Percentiles rank a stretch among this genome's conserved stretches.
These are phyloP conservation scores for Thelonectria olida DNA, from an alignment of 2,329 filamentous ascomycete species.

Conservation along the genomic window DNA sequence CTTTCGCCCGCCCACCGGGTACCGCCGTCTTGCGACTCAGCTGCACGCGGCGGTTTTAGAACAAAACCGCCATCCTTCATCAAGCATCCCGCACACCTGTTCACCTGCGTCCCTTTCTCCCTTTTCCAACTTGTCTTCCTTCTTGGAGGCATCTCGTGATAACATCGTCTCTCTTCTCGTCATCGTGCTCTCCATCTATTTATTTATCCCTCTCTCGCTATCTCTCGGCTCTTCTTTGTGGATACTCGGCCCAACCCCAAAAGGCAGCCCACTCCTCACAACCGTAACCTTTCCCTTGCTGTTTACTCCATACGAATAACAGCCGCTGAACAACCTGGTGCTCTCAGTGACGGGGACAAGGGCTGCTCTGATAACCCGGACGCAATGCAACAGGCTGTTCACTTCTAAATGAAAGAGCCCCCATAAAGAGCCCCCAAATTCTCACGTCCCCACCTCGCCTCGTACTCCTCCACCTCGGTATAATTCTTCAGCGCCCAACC, in stretches of 20 bases:
- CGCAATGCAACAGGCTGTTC: constrained; percentile 3
- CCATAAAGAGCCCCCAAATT: constrained; percentile 3
- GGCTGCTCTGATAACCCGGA: constrained; percentile 17
- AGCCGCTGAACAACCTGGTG: constrained; percentile 4
- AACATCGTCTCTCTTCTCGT: background rate
- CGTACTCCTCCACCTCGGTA: constrained; percentile 3
- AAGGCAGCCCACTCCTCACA: constrained; percentile 4
- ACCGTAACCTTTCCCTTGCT: background rate
- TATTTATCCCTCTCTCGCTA: background rate
- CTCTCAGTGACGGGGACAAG: constrained; percentile 14
- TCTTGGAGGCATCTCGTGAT: background rate
- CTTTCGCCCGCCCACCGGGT: constrained; percentile 9
- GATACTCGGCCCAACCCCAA: constrained; percentile 5
- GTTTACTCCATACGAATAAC: background rate
- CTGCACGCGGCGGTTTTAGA: constrained; percentile 1
- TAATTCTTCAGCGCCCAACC: constrained; percentile 17
- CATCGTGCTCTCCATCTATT: background rate
- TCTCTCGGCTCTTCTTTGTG: background rate
- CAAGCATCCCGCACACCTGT: constrained; percentile 6
- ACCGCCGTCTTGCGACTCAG: constrained; percentile 19
- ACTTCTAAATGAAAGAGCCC: constrained; percentile 5
- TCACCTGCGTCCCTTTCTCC: constrained; percentile 2
- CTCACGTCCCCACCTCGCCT: constrained; percentile 5
- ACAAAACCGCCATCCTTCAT: constrained; percentile 8
- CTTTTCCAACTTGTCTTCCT: background rate